These are phyloP conservation scores for Noccaea bulbosa DNA, from an alignment of 345 rosid genomes.

Conservation along the genomic window DNA sequence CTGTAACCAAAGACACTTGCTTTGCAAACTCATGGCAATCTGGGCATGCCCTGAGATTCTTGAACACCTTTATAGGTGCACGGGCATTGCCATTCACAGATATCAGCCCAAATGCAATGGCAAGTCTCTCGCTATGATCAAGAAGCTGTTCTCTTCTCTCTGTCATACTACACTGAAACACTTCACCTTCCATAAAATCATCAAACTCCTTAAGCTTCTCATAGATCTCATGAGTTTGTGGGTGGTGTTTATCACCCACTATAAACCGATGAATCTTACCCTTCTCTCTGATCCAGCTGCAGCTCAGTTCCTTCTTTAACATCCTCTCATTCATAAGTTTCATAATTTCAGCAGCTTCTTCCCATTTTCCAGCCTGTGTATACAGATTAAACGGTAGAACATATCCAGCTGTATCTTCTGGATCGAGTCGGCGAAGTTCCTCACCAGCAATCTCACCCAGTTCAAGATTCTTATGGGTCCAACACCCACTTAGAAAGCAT, in stretches of 20 bases:
- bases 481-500: slow-evolving; percentile 76
- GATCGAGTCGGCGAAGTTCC: slow-evolving; percentile 58
- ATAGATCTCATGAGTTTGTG: slow-evolving; percentile 58
- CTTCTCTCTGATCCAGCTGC: slow-evolving; percentile 72
- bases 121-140: slow-evolving; percentile 80
- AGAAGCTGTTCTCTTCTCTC: slow-evolving; percentile 64
- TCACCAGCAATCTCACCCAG: slow-evolving; percentile 68
- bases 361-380: slow-evolving; percentile 58
- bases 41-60: slow-evolving; percentile 72
- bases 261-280: slow-evolving; percentile 69
- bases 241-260: slow-evolving; percentile 78
- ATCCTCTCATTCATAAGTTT: slow-evolving; percentile 63
- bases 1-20: slow-evolving; percentile 56
- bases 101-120: slow-evolving; percentile 71
- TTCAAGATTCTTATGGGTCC: slow-evolving; percentile 64
- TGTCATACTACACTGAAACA: slow-evolving; percentile 46
- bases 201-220: slow-evolving; percentile 59
- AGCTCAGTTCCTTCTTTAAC: slow-evolving; percentile 69
- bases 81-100: slow-evolving; percentile 48
- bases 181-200: slow-evolving; percentile 44
- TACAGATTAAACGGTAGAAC: slow-evolving; percentile 68
- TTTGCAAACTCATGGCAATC: slow-evolving; percentile 81
- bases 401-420: slow-evolving; percentile 70
- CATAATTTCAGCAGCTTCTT: slow-evolving; percentile 69
- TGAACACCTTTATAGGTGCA: slow-evolving; percentile 61